Percentiles rank a stretch among this genome's conserved stretches.
These are phyloP conservation scores for Candida hispaniensis DNA, from an alignment of 805 yeast species.

Conservation along the genomic window DNA sequence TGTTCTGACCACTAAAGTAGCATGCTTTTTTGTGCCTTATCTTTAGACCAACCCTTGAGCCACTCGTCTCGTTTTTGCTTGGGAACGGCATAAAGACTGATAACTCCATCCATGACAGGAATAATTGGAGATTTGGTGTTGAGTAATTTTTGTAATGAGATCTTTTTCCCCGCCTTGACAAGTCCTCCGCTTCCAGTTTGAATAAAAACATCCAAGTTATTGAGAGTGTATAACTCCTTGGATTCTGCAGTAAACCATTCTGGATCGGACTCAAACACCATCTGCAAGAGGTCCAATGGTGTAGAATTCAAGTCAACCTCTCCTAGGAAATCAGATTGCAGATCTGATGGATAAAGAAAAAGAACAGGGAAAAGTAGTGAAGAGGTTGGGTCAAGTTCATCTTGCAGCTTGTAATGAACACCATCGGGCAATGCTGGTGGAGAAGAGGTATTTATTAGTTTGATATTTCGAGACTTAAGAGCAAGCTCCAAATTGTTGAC, in stretches of 20 bases:
- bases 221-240: constrained; percentile 41
- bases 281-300: constrained; percentile 48
- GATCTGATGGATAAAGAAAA: constrained; percentile 69
- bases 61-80: constrained; percentile 53
- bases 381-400: constrained; percentile 39
- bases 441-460: constrained; percentile 38
- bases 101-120: constrained; percentile 65
- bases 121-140: constrained; percentile 51
- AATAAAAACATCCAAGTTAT: constrained; percentile 60
- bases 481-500: constrained; percentile 46
- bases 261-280: constrained; percentile 54
- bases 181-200: constrained; percentile 79
- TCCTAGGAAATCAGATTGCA: constrained; percentile 74
- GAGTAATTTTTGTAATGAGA: constrained; percentile 52
- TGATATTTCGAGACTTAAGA: constrained; percentile 46
- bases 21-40: constrained; percentile 19
- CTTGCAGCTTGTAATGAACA: constrained; percentile 22
- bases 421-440: constrained; percentile 48
- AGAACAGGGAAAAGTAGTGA: constrained; percentile 74
- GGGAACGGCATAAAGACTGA: constrained; percentile 71
- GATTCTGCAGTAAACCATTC: constrained; percentile 60
- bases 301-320: constrained; percentile 64
- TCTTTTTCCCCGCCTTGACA: constrained; percentile 72
- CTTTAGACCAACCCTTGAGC: constrained; percentile 36
- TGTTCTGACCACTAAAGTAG: too few species aligned